Conservation (phyloP, 1,284 basidiomycete genomes). For the Ganoderma boninense region DNA sequence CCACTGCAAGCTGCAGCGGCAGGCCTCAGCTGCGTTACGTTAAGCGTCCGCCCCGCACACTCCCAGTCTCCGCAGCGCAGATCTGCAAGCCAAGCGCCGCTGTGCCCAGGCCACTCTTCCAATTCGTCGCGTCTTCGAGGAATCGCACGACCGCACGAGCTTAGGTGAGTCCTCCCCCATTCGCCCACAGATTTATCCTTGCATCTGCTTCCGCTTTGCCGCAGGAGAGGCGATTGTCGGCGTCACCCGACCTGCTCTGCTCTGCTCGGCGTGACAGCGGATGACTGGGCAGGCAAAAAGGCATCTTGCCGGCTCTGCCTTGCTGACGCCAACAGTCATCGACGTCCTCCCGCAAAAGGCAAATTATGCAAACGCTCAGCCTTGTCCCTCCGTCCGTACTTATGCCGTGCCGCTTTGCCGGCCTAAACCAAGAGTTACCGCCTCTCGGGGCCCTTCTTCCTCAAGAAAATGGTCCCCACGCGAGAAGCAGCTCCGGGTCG, state of each 20-base stretch:
- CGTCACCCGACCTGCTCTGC: not conserved
- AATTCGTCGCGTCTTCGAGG: not conserved
- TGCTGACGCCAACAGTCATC: constrained; percentile 1
- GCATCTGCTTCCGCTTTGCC: not conserved
- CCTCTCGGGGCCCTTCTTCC: not conserved
- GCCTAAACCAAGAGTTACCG: not conserved
- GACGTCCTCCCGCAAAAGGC: not conserved
- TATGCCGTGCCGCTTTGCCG: not conserved
- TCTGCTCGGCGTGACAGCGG: too few relatives aligned
- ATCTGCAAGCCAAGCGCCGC: constrained; percentile 14
- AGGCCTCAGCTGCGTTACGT: constrained; percentile 19
- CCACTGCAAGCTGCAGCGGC: not conserved
- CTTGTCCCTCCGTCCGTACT: not conserved
- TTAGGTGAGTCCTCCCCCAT: constrained; percentile 1
- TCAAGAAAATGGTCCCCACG: not conserved
- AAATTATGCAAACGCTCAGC: not conserved
- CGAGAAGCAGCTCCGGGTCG: not conserved
- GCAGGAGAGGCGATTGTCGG: not conserved
- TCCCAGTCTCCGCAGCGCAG: constrained; percentile 18
- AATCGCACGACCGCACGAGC: constrained; percentile 3
- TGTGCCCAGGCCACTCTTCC: constrained; percentile 9
- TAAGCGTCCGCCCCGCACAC: constrained; percentile 23
- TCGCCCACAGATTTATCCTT: constrained; percentile 5
- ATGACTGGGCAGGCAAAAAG: not conserved
- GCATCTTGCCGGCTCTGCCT: not conserved